Percentiles rank a stretch among this genome's conserved stretches.
phyloP scores from a whole-genome alignment of 1,284 basidiomycete species.

The Phlebopus sp. region DNA sequence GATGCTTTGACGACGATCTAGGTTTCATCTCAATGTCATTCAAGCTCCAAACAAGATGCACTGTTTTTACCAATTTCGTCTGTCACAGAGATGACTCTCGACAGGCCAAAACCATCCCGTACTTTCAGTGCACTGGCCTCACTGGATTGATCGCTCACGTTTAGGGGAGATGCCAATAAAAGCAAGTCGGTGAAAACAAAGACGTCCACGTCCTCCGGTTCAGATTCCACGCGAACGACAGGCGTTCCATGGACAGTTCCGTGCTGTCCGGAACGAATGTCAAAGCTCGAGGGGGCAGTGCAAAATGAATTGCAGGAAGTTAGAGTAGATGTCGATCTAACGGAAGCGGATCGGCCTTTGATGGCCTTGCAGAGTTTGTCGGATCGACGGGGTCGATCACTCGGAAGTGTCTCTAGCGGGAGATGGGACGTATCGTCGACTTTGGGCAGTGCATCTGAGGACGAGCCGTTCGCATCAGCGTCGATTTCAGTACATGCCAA shows the following conservation, averaged over 20 bases:
- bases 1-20: conserved; percentile 22
- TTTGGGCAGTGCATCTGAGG: not conserved
- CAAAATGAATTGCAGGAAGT: conserved; percentile 29
- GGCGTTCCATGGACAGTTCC: conserved; percentile 8
- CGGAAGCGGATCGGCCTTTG: conserved; percentile 40
- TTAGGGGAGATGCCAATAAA: conserved; percentile 43
- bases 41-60: not conserved
- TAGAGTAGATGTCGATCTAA: conserved; percentile 44
- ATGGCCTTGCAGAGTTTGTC: conserved; percentile 31
- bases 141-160: not conserved
- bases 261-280: conserved; percentile 15
- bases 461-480: conserved; percentile 10
- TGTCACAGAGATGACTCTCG: conserved; percentile 50
- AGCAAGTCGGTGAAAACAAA: conserved; percentile 73
- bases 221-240: conserved; percentile 30
- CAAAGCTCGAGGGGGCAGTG: conserved; percentile 32
- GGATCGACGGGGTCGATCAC: conserved; percentile 10
- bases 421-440: not conserved
- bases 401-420: conserved; percentile 1
- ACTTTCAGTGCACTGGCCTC: conserved; percentile 27
- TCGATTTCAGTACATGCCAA: conserved; percentile 39
- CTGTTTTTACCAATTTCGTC: conserved; percentile 30
- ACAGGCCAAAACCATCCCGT: conserved; percentile 52
- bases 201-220: conserved; percentile 39
- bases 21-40: not conserved